Evolutionary conservation across 1,284 basidiomycete species (phyloP).

Genomic region (Hymenochaete sp.): DNA sequence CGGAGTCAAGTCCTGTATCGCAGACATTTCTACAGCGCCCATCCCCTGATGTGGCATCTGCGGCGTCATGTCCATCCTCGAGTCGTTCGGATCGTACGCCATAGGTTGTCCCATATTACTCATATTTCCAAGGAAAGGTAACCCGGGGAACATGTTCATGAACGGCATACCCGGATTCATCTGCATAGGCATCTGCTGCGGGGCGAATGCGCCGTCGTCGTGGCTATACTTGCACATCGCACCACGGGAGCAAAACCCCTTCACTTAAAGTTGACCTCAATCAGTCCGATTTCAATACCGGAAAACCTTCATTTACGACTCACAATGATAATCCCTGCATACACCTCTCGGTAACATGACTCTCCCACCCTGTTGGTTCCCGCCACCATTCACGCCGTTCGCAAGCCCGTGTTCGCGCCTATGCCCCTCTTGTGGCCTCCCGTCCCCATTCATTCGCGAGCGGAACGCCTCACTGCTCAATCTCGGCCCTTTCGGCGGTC

Average conservation of each 20-base stretch:
- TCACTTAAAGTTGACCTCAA: slow-evolving; percentile 43
- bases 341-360: slow-evolving; percentile 34
- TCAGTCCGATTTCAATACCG: background rate
- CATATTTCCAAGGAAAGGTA: slow-evolving; percentile 39
- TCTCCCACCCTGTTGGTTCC: slow-evolving; percentile 18
- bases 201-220: slow-evolving; percentile 71
- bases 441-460: slow-evolving; percentile 39
- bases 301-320: slow-evolving; percentile 28
- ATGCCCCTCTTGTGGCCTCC: slow-evolving; percentile 23
- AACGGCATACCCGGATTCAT: slow-evolving; percentile 52
- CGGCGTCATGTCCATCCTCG: slow-evolving; percentile 66
- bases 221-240: slow-evolving; percentile 90
- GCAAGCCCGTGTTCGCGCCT: slow-evolving; percentile 30
- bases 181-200: slow-evolving; percentile 30
- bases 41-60: slow-evolving; percentile 25
- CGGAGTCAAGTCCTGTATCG: slow-evolving; percentile 73
- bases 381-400: slow-evolving; percentile 22
- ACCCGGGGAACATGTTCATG: slow-evolving; percentile 51
- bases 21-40: slow-evolving; percentile 27
- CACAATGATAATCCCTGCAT: slow-evolving; percentile 87
- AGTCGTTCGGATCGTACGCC: slow-evolving; percentile 68
- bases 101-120: slow-evolving; percentile 32
- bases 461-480: slow-evolving; percentile 52
- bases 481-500: slow-evolving; percentile 62
- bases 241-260: slow-evolving; percentile 86